Evolutionary conservation across 805 yeast species (phyloP), one percentile per base, ranked within the genome.

Genomic region (Lipomyces yamanashiensis): DNA sequence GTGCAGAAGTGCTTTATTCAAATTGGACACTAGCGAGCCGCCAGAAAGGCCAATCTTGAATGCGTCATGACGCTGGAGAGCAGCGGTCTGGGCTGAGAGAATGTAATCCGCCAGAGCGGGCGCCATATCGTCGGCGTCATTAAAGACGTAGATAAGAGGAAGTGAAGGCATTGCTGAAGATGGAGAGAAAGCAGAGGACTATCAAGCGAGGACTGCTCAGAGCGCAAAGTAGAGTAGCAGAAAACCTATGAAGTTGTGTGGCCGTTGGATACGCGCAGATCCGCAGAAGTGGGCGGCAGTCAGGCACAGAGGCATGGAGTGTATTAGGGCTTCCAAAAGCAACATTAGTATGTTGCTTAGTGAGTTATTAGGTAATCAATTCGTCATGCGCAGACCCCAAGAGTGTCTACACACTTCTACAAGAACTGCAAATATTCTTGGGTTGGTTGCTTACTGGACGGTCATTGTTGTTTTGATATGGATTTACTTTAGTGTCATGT

Each of bases 101-200:
- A 93, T 88, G 76, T 92, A 96, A 76, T 95, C 97, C 0, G 98
- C 98, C 36, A 93, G 96, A 28, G 98, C 98, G 59, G 89, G 96
- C 1, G 98, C 98, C 39, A 93, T 97, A 17, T 90, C 95, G 36
- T 86, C 81, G 72, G 90, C 87, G 75, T 89, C 96, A 50, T 92
- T 95, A 75, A 95, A 93, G 56, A 97, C 90, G 81, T 90, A 92
- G 58, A 93, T 88, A 66, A 91, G 86, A 19, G 99, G 98, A 28
- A 92, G 96, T 6, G 96, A 89, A 10, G 66, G 68, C 69, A 61
- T 67, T 49, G 47, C 34, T 23, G 9, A n/a, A 41, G 58, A 13
- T 7, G 23, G 33, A 21, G 17, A 33, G 41, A 7, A 23, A 17
- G 34, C 21, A 41, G 36, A 39, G 48, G 54, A 34, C 19, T 8